These are phyloP conservation scores for Hortiboletus flavorubellus DNA, from an alignment of 768 basidiomycete species.

Conservation along the genomic window DNA sequence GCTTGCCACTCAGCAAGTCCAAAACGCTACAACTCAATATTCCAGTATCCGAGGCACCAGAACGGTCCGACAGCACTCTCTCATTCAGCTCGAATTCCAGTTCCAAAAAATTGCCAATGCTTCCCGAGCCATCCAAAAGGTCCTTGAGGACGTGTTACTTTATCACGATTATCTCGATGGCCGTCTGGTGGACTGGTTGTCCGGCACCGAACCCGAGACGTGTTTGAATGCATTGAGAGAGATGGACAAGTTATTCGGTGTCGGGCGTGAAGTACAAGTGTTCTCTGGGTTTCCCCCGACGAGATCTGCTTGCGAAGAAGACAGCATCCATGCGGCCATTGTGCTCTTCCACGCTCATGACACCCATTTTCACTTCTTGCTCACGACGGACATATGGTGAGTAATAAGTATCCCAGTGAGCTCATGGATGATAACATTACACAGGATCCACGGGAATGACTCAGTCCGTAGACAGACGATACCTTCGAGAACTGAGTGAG, in stretches of 20 bases:
- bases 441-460: neutral
- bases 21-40: neutral
- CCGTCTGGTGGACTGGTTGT: neutral
- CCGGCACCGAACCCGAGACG: neutral
- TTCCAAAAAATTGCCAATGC: constrained; percentile 4
- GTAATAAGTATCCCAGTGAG: neutral
- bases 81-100: constrained; percentile 3
- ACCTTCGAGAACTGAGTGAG: neutral
- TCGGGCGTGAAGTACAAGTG: neutral
- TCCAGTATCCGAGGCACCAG: neutral
- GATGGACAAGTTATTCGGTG: neutral
- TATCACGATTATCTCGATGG: neutral
- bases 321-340: neutral
- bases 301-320: neutral
- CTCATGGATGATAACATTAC: neutral
- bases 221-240: neutral
- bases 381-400: neutral
- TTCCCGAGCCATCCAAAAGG: constrained; percentile 4
- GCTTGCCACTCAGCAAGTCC: neutral
- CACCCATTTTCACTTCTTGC: neutral
- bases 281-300: neutral
- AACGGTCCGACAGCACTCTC: neutral
- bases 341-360: neutral
- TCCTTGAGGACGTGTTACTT: neutral
- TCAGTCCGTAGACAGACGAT: no score